A percentile compares a stretch with the other conserved stretches of the same genome.
phyloP scores from a whole-genome alignment of 495 filamentous ascomycete genomes.

The Trichoderma reesei region DNA sequence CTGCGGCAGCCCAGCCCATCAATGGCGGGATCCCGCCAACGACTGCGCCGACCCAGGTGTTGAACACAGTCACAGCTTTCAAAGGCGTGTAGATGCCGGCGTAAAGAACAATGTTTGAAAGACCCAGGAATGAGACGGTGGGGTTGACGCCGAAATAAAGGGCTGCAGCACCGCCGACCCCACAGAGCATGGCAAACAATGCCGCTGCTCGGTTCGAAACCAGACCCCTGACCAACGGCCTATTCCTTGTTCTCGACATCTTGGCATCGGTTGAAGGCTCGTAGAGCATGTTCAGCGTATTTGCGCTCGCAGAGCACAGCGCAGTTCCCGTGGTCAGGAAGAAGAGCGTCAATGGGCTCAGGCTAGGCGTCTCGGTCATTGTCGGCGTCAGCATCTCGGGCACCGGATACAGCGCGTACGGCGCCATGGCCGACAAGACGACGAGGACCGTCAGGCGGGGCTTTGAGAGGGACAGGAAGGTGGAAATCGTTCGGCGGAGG shows the following conservation, averaged over 20 bases:
- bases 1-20: slow-evolving; percentile 96
- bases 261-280: slow-evolving; percentile 83
- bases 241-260: slow-evolving; percentile 84
- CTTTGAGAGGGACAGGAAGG: slow-evolving; percentile 86
- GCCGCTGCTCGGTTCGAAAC: slow-evolving; percentile 66
- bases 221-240: slow-evolving; percentile 78
- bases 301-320: slow-evolving; percentile 75
- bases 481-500: slow-evolving; percentile 64
- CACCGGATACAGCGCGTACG: slow-evolving; percentile 88
- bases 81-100: slow-evolving; percentile 87
- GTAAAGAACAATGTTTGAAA: slow-evolving; percentile 77
- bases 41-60: slow-evolving; percentile 91
- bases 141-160: slow-evolving; percentile 90
- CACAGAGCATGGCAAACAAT: slow-evolving; percentile 66
- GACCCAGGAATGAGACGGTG: slow-evolving; percentile 78
- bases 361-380: slow-evolving; percentile 63
- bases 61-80: slow-evolving; percentile 76
- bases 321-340: slow-evolving; percentile 88
- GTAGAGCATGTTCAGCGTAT: slow-evolving; percentile 93
- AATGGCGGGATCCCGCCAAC: slow-evolving; percentile 90
- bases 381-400: slow-evolving; percentile 63
- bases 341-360: slow-evolving; percentile 80
- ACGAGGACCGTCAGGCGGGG: slow-evolving; percentile 88
- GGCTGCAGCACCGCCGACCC: slow-evolving; percentile 50
- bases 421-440: slow-evolving; percentile 79